Conservation (phyloP, 2,329 filamentous ascomycete genomes). For the Trichoderma afroharzianum region DNA sequence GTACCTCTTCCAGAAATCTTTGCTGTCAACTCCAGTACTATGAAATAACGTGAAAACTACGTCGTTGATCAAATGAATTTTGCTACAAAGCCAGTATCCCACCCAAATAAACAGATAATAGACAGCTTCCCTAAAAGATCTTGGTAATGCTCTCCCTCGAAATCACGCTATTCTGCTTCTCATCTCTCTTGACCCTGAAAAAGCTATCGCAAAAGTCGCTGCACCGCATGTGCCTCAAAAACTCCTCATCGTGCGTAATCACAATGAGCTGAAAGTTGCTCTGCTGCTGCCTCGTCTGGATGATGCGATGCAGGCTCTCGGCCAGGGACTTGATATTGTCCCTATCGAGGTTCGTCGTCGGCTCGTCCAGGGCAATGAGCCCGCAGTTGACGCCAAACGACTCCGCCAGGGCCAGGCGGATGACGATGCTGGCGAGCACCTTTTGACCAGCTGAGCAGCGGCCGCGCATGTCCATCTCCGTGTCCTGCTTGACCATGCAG, state of each 20-base stretch:
- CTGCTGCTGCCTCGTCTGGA: slow-evolving; percentile 76
- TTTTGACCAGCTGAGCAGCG: slow-evolving; percentile 96
- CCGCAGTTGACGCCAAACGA: slow-evolving; percentile 96
- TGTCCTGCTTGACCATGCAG: slow-evolving; percentile 95
- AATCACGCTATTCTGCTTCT: slow-evolving; percentile 84
- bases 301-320: slow-evolving; percentile 80
- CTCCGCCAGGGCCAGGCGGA: slow-evolving; percentile 90
- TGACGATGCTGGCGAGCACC: slow-evolving; percentile 94
- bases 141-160: slow-evolving; percentile 61
- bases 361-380: slow-evolving; percentile 93
- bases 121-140: slow-evolving; percentile 31
- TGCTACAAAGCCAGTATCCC: neutral
- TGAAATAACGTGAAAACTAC: neutral
- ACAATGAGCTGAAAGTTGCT: slow-evolving; percentile 97
- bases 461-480: slow-evolving; percentile 99
- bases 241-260: slow-evolving; percentile 98
- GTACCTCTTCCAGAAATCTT: neutral
- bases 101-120: neutral
- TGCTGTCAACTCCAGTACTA: neutral
- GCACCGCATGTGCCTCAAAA: slow-evolving; percentile 88
- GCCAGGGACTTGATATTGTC: slow-evolving; percentile 94
- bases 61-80: neutral
- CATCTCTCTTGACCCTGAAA: slow-evolving; percentile 79
- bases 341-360: slow-evolving; percentile 91
- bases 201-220: slow-evolving; percentile 91